phyloP scores from a whole-genome alignment of 441 rosid species.

The Bruguiera hainesii region DNA sequence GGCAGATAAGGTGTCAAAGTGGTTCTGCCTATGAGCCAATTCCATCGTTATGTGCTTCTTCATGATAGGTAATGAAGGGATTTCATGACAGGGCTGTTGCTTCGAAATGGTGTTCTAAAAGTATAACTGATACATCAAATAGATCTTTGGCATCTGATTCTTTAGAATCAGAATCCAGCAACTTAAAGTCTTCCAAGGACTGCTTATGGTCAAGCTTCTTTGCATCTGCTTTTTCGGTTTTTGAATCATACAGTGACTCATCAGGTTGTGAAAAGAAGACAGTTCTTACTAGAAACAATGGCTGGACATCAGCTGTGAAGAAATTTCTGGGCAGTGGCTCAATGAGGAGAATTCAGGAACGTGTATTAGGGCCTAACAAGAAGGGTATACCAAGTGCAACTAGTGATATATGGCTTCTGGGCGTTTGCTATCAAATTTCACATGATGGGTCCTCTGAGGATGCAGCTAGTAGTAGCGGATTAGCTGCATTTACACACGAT shows the following conservation, averaged over 20 bases:
- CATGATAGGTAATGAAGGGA: slow-evolving; percentile 85
- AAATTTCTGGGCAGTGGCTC: slow-evolving; percentile 65
- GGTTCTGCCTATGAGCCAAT: slow-evolving; percentile 33
- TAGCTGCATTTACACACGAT: slow-evolving; percentile 61
- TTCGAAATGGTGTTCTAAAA: slow-evolving; percentile 46
- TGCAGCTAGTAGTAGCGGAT: slow-evolving; percentile 35
- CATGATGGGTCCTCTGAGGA: slow-evolving; percentile 35
- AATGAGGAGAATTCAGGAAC: slow-evolving; percentile 85
- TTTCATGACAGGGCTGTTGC: slow-evolving; percentile 50
- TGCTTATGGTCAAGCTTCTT: slow-evolving; percentile 64
- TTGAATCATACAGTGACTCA: slow-evolving; percentile 49
- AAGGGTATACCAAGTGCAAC: slow-evolving; percentile 63
- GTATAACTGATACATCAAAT: slow-evolving; percentile 31
- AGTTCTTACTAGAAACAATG: slow-evolving; percentile 41
- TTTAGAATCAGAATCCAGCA: slow-evolving; percentile 45
- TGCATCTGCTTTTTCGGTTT: slow-evolving; percentile 61
- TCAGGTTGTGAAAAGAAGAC: slow-evolving; percentile 40
- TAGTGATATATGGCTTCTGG: slow-evolving; percentile 85
- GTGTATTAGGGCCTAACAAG: slow-evolving; percentile 64
- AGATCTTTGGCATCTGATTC: slow-evolving; percentile 40
- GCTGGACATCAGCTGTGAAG: slow-evolving; percentile 71
- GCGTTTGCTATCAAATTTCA: slow-evolving; percentile 67
- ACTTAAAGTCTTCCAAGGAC: slow-evolving; percentile 40
- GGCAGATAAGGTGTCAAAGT: slow-evolving; percentile 25
- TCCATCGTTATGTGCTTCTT: slow-evolving; percentile 20